These are phyloP conservation scores for Choiromyces venosus DNA, from an alignment of 495 filamentous ascomycete genomes.

Conservation along the genomic window DNA sequence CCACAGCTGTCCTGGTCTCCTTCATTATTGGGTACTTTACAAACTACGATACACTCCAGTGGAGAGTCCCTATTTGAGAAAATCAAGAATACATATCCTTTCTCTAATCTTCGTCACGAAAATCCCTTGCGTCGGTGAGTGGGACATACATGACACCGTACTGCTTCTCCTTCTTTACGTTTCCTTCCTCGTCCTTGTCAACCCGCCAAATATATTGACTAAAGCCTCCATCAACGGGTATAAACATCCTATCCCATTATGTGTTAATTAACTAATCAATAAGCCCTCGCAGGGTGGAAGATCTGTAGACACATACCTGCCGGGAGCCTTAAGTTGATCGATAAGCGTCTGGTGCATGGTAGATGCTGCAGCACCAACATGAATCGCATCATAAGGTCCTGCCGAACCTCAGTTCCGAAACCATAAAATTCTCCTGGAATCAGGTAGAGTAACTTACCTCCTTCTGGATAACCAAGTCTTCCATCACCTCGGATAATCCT, in stretches of 20 bases:
- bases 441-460: constrained; percentile 30
- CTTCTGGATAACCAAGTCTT: constrained; percentile 61
- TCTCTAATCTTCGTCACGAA: constrained; percentile 21
- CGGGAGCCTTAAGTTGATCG: constrained; percentile 72
- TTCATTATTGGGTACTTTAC: background rate
- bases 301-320: constrained; percentile 45
- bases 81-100: background rate
- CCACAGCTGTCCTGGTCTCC: background rate
- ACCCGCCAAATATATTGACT: constrained; percentile 82
- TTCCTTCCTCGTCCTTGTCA: constrained; percentile 77
- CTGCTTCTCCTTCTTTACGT: constrained; percentile 64
- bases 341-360: constrained; percentile 67
- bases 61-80: background rate
- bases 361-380: constrained; percentile 84
- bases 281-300: background rate
- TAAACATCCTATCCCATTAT: constrained; percentile 58
- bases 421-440: constrained; percentile 5
- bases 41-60: background rate
- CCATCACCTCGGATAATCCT: constrained; percentile 78
- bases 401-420: constrained; percentile 23
- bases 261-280: constrained; percentile 2
- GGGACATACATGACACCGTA: constrained; percentile 91
- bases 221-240: constrained; percentile 61
- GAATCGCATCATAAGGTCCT: constrained; percentile 73
- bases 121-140: constrained; percentile 65